A percentile compares a stretch with the other conserved stretches of the same genome.
Conservation (phyloP, 805 yeast species). For the Pichia cephalocereana region DNA sequence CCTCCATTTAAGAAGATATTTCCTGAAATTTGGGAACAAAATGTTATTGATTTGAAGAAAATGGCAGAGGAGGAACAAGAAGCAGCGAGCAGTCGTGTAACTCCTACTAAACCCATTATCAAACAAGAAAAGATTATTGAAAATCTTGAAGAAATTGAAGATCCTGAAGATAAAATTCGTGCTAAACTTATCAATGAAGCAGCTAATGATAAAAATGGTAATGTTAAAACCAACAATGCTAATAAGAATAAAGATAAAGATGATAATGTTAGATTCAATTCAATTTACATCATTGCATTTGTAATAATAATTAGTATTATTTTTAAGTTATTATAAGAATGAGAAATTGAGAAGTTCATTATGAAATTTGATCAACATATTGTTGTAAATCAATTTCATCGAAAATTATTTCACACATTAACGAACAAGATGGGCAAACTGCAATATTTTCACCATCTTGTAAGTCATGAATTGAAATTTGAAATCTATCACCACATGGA, state of each 20-base stretch:
- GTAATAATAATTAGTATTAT: background rate
- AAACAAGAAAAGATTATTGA: conserved; percentile 6
- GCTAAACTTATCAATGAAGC: conserved; percentile 21
- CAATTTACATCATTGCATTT: background rate
- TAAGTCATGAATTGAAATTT: conserved; percentile 75
- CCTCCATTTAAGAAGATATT: conserved; percentile 51
- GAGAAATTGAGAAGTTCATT: background rate
- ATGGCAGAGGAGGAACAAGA: conserved; percentile 8
- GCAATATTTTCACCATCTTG: conserved; percentile 90
- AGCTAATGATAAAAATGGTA: background rate
- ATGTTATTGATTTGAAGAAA: conserved; percentile 25
- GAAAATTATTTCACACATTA: conserved; percentile 86
- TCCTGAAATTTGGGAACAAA: conserved; percentile 52
- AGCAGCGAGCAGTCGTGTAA: background rate
- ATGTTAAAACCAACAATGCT: background rate
- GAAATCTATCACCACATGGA: conserved; percentile 96
- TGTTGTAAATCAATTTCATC: conserved; percentile 54
- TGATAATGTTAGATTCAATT: background rate
- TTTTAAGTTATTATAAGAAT: background rate
- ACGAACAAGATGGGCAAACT: conserved; percentile 91
- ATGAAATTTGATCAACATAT: conserved; percentile 26
- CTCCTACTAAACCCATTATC: background rate
- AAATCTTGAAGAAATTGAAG: conserved; percentile 33
- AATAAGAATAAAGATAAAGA: background rate
- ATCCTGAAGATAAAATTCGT: conserved; percentile 65